Evolutionary conservation across 768 basidiomycete genomes (phyloP).

Genomic region (Lactarius hengduanensis): DNA sequence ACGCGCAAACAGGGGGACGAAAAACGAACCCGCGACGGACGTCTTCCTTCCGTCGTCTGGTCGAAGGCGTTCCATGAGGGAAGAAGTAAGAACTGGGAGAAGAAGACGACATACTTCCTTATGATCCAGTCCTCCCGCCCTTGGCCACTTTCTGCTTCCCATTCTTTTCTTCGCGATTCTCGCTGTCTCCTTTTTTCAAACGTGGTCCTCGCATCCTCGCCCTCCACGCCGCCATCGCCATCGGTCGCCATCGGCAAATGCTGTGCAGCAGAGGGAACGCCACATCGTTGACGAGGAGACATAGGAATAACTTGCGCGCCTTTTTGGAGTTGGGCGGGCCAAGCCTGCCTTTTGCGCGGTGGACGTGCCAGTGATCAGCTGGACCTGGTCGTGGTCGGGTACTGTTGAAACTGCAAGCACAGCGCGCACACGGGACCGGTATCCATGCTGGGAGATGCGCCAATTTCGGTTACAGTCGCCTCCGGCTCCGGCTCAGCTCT

Average conservation of each 20-base stretch:
- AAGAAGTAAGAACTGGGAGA: not conserved
- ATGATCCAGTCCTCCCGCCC: slow-evolving; percentile 70
- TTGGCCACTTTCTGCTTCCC: slow-evolving; percentile 63
- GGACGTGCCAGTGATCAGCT: slow-evolving; percentile 72
- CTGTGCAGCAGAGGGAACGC: slow-evolving; percentile 35
- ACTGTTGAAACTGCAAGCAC: slow-evolving; percentile 87
- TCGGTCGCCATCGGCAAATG: slow-evolving; percentile 77
- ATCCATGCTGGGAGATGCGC: no score
- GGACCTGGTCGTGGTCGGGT: slow-evolving; percentile 93
- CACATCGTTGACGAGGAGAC: slow-evolving; percentile 84
- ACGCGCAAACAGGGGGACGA: no score
- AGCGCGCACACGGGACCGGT: slow-evolving; percentile 53
- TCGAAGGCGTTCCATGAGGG: slow-evolving; percentile 15
- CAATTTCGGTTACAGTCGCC: no score
- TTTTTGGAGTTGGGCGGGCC: slow-evolving; percentile 96
- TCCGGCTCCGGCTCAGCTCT: no score
- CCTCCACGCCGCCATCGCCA: slow-evolving; percentile 51
- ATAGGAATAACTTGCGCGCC: slow-evolving; percentile 91
- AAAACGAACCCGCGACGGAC: slow-evolving; percentile 52
- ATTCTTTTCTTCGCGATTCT: slow-evolving; percentile 53
- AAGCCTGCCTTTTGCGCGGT: slow-evolving; percentile 94
- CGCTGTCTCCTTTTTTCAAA: slow-evolving; percentile 81
- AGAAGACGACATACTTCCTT: slow-evolving; percentile 47
- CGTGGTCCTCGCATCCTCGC: slow-evolving; percentile 52
- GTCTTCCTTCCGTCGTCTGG: slow-evolving; percentile 63